Conservation (phyloP, 225 moss, liverwort and hornwort genomes). For the Marchantia paleacea region DNA sequence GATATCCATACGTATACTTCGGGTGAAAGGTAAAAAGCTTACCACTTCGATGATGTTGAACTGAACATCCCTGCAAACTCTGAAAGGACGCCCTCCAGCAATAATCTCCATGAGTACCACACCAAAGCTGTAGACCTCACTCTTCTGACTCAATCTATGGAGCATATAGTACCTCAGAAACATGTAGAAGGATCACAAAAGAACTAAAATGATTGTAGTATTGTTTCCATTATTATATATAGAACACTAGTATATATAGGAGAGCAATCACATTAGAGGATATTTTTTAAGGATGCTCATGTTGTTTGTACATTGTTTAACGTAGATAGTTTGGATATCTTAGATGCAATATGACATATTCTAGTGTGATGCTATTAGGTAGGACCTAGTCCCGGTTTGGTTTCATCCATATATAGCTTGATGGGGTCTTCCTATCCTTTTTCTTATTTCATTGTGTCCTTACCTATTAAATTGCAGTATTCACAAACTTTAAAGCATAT, state of each 20-base stretch:
- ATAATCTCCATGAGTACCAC: slow-evolving; percentile 26
- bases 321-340: too few species aligned
- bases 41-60: slow-evolving; percentile 1
- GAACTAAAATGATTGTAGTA: not conserved
- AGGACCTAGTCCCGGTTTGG: too few species aligned
- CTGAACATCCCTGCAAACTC: not conserved
- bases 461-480: too few species aligned
- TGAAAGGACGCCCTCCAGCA: not conserved
- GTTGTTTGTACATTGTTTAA: too few species aligned
- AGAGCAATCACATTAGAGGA: too few species aligned
- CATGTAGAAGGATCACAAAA: not conserved
- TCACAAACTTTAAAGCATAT: too few species aligned
- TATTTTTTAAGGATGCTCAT: too few species aligned
- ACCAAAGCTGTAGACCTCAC: slow-evolving; percentile 36
- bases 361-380: too few species aligned
- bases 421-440: too few species aligned
- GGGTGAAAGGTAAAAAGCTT: not conserved
- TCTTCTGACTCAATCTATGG: slow-evolving; percentile 25
- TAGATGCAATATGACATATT: not conserved
- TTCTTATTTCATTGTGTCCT: too few species aligned
- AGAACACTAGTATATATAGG: not conserved
- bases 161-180: slow-evolving; percentile 16
- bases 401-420: too few species aligned
- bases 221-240: not conserved
- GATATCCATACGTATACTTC: not conserved